Percentiles rank a stretch among this genome's conserved stretches.
phyloP scores from a whole-genome alignment of 179 eudicot genomes.

The Camellia oleifera region DNA sequence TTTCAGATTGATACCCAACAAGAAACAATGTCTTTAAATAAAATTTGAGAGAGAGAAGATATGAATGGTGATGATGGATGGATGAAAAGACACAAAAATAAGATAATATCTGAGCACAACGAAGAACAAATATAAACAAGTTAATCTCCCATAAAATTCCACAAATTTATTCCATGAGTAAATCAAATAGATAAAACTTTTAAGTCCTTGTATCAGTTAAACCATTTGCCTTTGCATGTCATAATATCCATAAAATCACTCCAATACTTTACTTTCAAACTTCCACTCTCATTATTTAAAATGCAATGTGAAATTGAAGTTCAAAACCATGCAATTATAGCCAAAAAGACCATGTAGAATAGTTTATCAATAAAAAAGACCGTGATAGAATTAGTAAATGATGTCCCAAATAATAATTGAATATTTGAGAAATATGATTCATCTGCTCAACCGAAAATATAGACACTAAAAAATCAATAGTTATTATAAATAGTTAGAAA shows the following conservation, averaged over 20 bases:
- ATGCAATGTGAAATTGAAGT: neutral
- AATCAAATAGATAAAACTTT: neutral
- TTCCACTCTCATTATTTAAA: neutral
- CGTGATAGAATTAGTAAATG: neutral
- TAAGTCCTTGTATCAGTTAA: neutral
- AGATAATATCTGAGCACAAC: neutral
- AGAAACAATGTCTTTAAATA: neutral
- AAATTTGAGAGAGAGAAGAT: neutral
- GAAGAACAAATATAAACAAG: neutral
- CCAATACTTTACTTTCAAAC: neutral
- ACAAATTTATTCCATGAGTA: neutral
- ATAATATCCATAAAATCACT: neutral
- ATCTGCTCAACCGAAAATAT: neutral
- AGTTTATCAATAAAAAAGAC: too few relatives aligned
- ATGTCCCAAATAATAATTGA: neutral
- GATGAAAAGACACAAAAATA: neutral
- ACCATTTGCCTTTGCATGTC: neutral
- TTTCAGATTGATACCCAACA: neutral
- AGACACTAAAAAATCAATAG: too few relatives aligned
- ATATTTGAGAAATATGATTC: neutral
- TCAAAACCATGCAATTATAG: neutral
- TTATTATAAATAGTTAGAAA: too few relatives aligned
- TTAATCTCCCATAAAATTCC: neutral
- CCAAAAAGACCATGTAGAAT: neutral
- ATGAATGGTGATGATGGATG: neutral